Conservation (phyloP, 2,329 filamentous ascomycete species). For the Lachnellula cervina region DNA sequence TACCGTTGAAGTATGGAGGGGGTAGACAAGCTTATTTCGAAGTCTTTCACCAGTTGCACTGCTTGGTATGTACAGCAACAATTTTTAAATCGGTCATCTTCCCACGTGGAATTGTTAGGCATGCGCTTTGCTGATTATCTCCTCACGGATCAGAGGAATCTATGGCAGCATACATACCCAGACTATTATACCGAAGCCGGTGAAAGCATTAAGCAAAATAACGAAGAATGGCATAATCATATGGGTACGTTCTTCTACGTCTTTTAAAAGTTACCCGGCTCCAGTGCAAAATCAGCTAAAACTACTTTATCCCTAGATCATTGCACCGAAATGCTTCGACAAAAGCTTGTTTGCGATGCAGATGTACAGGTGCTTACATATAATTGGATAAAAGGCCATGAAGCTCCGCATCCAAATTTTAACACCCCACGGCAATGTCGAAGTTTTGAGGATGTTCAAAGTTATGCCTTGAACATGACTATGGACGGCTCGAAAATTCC, state of each 20-base stretch:
- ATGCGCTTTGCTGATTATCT: neutral
- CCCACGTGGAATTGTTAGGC: neutral
- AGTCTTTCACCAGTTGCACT: constrained; percentile 5
- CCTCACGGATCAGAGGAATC: neutral
- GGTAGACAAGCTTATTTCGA: neutral
- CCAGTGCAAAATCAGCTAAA: neutral
- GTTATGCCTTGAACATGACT: neutral
- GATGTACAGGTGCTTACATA: constrained; percentile 2
- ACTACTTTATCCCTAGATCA: neutral
- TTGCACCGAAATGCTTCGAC: constrained; percentile 3
- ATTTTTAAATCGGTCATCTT: neutral
- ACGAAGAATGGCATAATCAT: constrained; percentile 4
- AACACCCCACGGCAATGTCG: constrained; percentile 4
- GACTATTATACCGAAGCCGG: constrained; percentile 1
- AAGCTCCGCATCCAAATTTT: constrained; percentile 2
- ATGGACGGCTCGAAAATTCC: neutral
- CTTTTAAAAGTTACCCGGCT: neutral
- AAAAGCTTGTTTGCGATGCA: constrained; percentile 7
- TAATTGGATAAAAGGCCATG: constrained; percentile 2
- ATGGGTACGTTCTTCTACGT: neutral
- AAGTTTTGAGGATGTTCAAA: constrained; percentile 1
- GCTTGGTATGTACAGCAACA: neutral
- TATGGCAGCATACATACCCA: constrained; percentile 4
- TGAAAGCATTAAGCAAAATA: neutral
- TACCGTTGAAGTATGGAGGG: constrained; percentile 1